These are phyloP conservation scores for Phialemonium atrogriseum DNA, from an alignment of 2,329 filamentous ascomycete genomes.

Conservation along the genomic window DNA sequence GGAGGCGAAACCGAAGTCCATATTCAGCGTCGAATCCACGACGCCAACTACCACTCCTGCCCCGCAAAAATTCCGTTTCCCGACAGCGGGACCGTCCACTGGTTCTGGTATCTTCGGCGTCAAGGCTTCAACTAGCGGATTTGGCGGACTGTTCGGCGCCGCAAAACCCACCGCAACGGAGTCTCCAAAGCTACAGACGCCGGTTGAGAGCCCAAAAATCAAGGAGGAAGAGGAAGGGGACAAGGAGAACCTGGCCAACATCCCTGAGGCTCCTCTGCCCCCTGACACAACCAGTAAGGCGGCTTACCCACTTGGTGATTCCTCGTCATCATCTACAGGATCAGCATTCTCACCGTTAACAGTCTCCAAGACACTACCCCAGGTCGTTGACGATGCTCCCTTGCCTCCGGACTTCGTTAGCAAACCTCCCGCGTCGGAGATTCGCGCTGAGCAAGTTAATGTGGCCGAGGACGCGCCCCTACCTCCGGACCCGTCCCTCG, in stretches of 20 bases:
- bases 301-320: conserved; percentile 39
- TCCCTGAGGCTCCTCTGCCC: conserved; percentile 35
- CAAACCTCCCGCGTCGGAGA: conserved; percentile 21
- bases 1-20: conserved; percentile 26
- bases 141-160: conserved; percentile 1
- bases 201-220: conserved; percentile 20
- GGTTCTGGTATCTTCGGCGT: conserved; percentile 16
- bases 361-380: conserved; percentile 15
- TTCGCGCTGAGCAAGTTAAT: conserved; percentile 9
- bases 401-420: conserved; percentile 26
- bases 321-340: conserved; percentile 41
- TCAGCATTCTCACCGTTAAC: conserved; percentile 26
- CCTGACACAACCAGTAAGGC: conserved; percentile 48
- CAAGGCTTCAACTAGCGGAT: too few relatives aligned
- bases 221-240: conserved; percentile 26
- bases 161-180: too few relatives aligned
- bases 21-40: conserved; percentile 28
- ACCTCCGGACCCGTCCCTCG: conserved; percentile 16
- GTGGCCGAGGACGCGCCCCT: conserved; percentile 14
- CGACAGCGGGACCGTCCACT: conserved; percentile 20
- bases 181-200: too few relatives aligned
- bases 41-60: conserved; percentile 46
- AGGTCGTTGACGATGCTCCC: conserved; percentile 17
- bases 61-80: conserved; percentile 35
- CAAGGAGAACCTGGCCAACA: conserved; percentile 20